These are phyloP conservation scores for Bidens hawaiensis DNA, from an alignment of 140 eudicot genomes.

Conservation along the genomic window DNA sequence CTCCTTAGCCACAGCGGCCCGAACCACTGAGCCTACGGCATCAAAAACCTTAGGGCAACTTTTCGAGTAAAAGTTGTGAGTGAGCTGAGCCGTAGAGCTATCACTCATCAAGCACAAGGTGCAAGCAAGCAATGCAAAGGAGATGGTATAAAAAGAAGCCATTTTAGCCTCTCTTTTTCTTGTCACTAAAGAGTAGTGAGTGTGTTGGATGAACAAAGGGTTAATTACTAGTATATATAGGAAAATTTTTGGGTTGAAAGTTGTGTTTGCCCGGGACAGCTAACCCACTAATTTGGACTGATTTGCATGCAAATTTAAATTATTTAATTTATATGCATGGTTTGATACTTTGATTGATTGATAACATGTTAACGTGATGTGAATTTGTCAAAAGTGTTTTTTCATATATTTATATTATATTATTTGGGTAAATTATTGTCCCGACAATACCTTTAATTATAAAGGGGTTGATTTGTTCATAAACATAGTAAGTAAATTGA, in stretches of 20 bases:
- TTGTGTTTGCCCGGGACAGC: slow-evolving; percentile 26
- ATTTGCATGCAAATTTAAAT: too few species aligned
- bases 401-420: slow-evolving; percentile 1
- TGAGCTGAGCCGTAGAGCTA: slow-evolving; percentile 33
- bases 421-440: too few species aligned
- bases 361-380: slow-evolving; percentile 22
- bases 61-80: slow-evolving; percentile 32
- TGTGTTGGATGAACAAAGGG: slow-evolving; percentile 2
- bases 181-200: neutral
- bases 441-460: neutral
- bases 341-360: too few species aligned
- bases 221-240: slow-evolving; percentile 17
- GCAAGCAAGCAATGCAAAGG: slow-evolving; percentile 23
- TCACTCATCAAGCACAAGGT: slow-evolving; percentile 17
- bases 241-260: neutral
- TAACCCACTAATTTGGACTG: slow-evolving; percentile 38
- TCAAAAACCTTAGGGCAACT: slow-evolving; percentile 48
- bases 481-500: neutral
- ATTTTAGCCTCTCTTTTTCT: too few species aligned
- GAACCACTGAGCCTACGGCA: slow-evolving; percentile 27
- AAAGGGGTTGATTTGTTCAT: neutral
- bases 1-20: slow-evolving; percentile 39
- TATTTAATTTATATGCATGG: neutral
- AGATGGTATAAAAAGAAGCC: slow-evolving; percentile 17
- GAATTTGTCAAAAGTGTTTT: slow-evolving; percentile 20